Evolutionary conservation across 805 yeast genomes (phyloP).

Genomic region (Wickerhamiella galacta): DNA sequence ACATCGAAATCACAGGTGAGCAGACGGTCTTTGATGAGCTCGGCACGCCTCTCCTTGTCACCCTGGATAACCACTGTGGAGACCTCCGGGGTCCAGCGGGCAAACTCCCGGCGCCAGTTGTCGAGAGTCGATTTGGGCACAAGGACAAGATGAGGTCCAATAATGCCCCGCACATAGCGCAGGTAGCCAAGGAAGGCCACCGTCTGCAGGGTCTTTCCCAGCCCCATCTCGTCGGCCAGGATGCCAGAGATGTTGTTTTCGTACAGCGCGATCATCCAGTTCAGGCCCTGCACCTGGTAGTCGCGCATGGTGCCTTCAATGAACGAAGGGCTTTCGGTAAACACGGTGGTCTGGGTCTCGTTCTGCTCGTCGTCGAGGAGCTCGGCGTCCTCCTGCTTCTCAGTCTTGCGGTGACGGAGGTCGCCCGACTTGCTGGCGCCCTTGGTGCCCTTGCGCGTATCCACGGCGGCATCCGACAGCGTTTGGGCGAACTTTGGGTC

Average conservation of each 20-base stretch:
- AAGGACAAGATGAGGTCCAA: slow-evolving; percentile 81
- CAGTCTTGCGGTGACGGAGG: slow-evolving; percentile 67
- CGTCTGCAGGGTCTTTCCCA: slow-evolving; percentile 91
- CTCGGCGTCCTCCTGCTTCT: slow-evolving; percentile 92
- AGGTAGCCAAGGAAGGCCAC: slow-evolving; percentile 81
- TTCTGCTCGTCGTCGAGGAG: slow-evolving; percentile 47
- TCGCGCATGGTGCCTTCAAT: slow-evolving; percentile 65
- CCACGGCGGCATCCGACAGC: slow-evolving; percentile 17
- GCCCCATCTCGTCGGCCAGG: slow-evolving; percentile 95
- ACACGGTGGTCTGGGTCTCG: slow-evolving; percentile 40
- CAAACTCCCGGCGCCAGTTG: slow-evolving; percentile 91
- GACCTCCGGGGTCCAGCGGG: slow-evolving; percentile 92
- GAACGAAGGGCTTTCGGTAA: slow-evolving; percentile 73
- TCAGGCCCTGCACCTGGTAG: slow-evolving; percentile 86
- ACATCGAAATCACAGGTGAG: slow-evolving; percentile 75
- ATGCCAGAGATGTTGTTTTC: slow-evolving; percentile 85
- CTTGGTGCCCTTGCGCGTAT: slow-evolving; percentile 10
- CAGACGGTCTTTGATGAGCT: slow-evolving; percentile 40
- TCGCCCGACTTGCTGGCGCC: slow-evolving; percentile 13
- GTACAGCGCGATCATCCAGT: slow-evolving; percentile 81
- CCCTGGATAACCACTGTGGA: slow-evolving; percentile 77
- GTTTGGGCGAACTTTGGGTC: slow-evolving; percentile 41
- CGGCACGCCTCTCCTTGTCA: slow-evolving; percentile 59
- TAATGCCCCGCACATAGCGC: slow-evolving; percentile 56
- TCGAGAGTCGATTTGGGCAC: slow-evolving; percentile 94